A percentile compares a stretch with the other conserved stretches of the same genome.
phyloP scores from a whole-genome alignment of 139 green algal species.

The Chlamydomonas applanata region DNA sequence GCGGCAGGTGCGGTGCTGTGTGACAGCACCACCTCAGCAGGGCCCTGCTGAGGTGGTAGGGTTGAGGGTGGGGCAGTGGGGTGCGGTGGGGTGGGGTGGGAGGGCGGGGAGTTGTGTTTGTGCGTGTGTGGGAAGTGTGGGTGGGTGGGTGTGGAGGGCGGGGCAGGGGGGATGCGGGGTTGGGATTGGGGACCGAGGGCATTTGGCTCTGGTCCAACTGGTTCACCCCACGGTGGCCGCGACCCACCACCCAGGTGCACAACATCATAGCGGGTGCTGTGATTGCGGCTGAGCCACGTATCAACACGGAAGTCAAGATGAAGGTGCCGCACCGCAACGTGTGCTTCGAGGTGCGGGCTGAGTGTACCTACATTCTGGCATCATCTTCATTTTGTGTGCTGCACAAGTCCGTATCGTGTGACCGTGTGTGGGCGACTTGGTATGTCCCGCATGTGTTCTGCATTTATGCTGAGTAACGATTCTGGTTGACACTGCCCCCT shows the following conservation, averaged over 20 bases:
- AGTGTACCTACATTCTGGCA: no score
- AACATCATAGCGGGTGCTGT: conserved; percentile 52
- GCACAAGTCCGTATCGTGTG: no score
- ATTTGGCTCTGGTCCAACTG: no score
- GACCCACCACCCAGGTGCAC: conserved; percentile 29
- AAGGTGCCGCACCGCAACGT: conserved; percentile 53
- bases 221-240: no score
- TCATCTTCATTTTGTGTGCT: no score
- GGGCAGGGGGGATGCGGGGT: neutral
- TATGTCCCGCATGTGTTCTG: no score
- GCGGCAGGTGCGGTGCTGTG: conserved; percentile 34
- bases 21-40: no score
- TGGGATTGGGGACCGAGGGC: neutral
- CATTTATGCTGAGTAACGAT: no score
- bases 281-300: conserved; percentile 49
- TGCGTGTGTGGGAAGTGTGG: neutral
- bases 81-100: neutral
- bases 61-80: no score
- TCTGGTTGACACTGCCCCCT: no score
- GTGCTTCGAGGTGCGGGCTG: conserved; percentile 65
- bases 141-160: neutral
- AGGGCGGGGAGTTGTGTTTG: neutral
- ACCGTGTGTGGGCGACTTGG: no score
- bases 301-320: conserved; percentile 64
- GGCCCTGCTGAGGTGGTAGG: no score